Conservation (phyloP, 1,284 basidiomycete species). For the Coriolopsis trogii region DNA sequence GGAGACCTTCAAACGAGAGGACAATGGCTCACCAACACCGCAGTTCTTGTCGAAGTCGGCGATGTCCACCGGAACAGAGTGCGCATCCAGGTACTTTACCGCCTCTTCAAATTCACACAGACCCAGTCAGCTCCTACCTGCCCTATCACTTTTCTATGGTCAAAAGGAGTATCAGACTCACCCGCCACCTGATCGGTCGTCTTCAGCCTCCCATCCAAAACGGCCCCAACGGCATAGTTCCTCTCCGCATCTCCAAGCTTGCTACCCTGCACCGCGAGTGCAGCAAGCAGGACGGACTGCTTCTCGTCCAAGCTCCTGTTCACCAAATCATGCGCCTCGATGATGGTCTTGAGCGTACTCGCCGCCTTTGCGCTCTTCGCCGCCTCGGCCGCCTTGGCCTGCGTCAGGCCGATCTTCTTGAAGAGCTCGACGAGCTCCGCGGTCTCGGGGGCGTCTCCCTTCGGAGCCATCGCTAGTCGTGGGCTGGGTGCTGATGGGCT, state of each 20-base stretch:
- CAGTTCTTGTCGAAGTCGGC: conserved; percentile 79
- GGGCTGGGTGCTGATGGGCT: no score
- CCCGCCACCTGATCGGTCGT: conserved; percentile 88
- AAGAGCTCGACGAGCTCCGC: conserved; percentile 65
- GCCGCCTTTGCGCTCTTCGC: conserved; percentile 82
- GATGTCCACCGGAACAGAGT: conserved; percentile 67
- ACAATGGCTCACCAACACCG: conserved; percentile 82
- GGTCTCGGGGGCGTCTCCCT: conserved; percentile 36
- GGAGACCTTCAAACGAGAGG: not conserved
- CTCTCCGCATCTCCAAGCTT: conserved; percentile 65
- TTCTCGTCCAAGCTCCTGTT: conserved; percentile 73
- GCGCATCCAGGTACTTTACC: conserved; percentile 73
- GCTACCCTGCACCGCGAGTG: conserved; percentile 65
- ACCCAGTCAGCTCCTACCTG: not conserved
- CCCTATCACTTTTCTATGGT: not conserved
- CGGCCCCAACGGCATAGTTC: conserved; percentile 69
- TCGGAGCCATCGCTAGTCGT: conserved; percentile 35
- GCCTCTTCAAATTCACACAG: conserved; percentile 60
- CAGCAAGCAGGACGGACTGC: conserved; percentile 74
- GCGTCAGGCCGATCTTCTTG: conserved; percentile 78
- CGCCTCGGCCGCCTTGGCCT: conserved; percentile 83
- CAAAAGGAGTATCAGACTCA: no score
- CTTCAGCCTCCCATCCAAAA: conserved; percentile 77
- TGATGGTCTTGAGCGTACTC: conserved; percentile 69
- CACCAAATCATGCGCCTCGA: conserved; percentile 60